Evolutionary conservation across 179 eudicot species (phyloP).

Genomic region (Silene noctiflora): DNA sequence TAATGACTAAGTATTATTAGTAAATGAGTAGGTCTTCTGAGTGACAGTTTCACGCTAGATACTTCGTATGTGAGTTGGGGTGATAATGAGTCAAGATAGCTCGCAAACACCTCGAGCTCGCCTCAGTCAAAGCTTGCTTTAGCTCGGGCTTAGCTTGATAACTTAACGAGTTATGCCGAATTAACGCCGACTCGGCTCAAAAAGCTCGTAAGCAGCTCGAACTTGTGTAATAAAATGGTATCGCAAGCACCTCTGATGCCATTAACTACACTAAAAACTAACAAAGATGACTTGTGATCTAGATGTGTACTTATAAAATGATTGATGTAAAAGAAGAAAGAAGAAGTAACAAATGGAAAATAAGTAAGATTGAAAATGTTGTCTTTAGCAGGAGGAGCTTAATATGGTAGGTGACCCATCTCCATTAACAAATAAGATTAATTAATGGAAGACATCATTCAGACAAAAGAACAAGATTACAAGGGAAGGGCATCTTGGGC

Average conservation of each 20-base stretch:
- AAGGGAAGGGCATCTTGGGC: constrained; percentile 26
- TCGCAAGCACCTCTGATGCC: no score
- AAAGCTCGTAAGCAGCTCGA: no score
- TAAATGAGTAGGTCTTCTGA: not conserved
- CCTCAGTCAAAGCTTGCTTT: no score
- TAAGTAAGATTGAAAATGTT: constrained; percentile 21
- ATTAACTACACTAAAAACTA: no score
- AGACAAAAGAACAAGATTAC: constrained; percentile 32
- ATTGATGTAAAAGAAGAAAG: constrained; percentile 14
- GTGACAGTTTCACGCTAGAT: no score
- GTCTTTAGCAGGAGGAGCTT: constrained; percentile 24
- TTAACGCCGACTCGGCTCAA: no score
- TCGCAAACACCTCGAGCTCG: no score
- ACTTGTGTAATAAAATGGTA: no score
- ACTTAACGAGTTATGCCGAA: no score
- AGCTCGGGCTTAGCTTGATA: no score
- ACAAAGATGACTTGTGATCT: constrained; percentile 8
- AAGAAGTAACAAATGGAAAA: constrained; percentile 19
- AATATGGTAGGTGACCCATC: constrained; percentile 22
- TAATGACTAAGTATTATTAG: constrained; percentile 22
- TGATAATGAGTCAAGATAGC: no score
- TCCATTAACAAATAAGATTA: constrained; percentile 20
- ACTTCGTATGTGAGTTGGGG: no score
- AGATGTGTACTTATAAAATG: constrained; percentile 17
- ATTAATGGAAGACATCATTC: constrained; percentile 22